Evolutionary conservation across 208 protist species (phyloP).

Genomic region (Balamuthia mandrillaris): DNA sequence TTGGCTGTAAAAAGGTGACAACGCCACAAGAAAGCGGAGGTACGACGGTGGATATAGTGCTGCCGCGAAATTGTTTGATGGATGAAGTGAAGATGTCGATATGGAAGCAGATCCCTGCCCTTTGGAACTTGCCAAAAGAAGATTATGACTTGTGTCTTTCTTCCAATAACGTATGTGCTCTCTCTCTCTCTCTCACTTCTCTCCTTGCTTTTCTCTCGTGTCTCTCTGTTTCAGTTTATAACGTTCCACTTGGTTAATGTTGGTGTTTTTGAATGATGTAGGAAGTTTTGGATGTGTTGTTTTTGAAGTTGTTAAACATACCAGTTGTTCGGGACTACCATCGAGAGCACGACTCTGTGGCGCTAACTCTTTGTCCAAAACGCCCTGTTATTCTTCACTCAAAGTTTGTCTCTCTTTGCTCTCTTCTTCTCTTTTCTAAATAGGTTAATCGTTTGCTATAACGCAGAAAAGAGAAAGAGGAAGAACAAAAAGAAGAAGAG

Average conservation of each 20-base stretch:
- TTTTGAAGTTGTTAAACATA: background rate
- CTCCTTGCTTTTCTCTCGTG: background rate
- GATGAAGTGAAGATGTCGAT: background rate
- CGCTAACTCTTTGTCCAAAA: too few relatives aligned
- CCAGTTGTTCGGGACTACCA: background rate
- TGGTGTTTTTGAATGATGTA: too few relatives aligned
- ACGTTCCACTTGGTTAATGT: background rate
- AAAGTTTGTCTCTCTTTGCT: too few relatives aligned
- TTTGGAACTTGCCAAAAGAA: background rate
- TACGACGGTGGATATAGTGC: background rate
- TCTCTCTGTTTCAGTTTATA: background rate
- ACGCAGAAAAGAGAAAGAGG: too few relatives aligned
- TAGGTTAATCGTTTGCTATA: too few relatives aligned
- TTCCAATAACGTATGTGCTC: background rate
- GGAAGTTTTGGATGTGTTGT: background rate
- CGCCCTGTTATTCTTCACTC: too few relatives aligned
- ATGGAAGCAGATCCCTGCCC: background rate
- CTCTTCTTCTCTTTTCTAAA: too few relatives aligned
- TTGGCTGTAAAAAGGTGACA: background rate
- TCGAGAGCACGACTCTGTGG: background rate
- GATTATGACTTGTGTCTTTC: background rate
- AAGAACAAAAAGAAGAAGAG: too few relatives aligned
- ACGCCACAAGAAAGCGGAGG: background rate
- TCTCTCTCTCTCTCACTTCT: background rate
- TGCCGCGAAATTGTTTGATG: background rate